Conservation (phyloP, 1,139 yeast species). For the Hyphopichia khmerensis region DNA sequence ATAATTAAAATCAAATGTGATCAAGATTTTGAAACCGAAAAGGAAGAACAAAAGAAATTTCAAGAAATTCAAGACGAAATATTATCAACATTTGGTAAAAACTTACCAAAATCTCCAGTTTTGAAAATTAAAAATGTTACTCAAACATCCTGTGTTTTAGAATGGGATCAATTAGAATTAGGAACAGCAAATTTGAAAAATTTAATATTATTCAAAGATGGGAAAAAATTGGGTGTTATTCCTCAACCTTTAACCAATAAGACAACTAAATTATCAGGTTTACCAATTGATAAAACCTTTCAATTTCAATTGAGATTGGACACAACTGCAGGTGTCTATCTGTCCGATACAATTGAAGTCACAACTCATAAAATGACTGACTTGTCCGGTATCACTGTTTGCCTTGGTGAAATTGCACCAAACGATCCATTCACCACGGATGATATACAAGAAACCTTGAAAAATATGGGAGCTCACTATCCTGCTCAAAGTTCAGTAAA, state of each 20-base stretch:
- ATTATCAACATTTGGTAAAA: conserved; percentile 66
- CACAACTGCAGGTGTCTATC: conserved; percentile 85
- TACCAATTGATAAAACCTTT: conserved; percentile 83
- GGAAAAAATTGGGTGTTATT: conserved; percentile 75
- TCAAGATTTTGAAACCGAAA: conserved; percentile 71
- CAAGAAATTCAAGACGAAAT: conserved; percentile 71
- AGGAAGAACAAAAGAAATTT: conserved; percentile 58
- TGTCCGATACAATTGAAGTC: conserved; percentile 66
- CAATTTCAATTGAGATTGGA: conserved; percentile 76
- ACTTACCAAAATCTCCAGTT: conserved; percentile 72
- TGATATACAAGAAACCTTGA: conserved; percentile 65
- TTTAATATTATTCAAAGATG: conserved; percentile 76
- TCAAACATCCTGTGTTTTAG: conserved; percentile 91
- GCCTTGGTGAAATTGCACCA: conserved; percentile 77
- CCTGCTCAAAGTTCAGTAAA: conserved; percentile 72
- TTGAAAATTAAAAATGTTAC: conserved; percentile 76
- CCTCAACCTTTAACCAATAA: conserved; percentile 81
- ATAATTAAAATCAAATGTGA: conserved; percentile 84
- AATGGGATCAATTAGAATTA: conserved; percentile 84
- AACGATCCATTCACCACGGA: conserved; percentile 55
- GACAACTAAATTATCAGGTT: conserved; percentile 86
- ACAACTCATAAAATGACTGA: conserved; percentile 97
- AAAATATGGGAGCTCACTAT: conserved; percentile 73
- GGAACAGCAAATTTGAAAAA: conserved; percentile 84
- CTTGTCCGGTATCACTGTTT: conserved; percentile 86